Percentiles rank a stretch among this genome's conserved stretches.
Conservation (phyloP, 2,329 filamentous ascomycete genomes). For the Diaporthe ilicicola region DNA sequence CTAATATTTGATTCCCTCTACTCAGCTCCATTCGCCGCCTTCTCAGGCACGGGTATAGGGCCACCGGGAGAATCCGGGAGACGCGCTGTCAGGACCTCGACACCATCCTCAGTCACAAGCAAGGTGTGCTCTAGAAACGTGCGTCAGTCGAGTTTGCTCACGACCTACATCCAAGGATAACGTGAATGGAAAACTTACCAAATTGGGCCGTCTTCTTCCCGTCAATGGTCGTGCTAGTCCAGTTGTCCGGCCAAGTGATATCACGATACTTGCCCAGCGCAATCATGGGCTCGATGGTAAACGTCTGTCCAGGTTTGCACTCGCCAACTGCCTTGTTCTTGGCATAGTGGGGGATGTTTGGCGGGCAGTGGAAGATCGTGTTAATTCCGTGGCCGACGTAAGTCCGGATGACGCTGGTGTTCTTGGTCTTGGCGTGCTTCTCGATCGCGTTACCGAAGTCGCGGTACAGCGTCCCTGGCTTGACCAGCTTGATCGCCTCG, state of each 20-base stretch:
- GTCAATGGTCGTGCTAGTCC: constrained; percentile 94
- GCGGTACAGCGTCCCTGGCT: constrained; percentile 90
- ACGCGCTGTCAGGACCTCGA: constrained; percentile 83
- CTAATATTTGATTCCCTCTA: not conserved
- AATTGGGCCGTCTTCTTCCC: constrained; percentile 93
- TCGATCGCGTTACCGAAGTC: constrained; percentile 96
- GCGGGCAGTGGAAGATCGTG: constrained; percentile 89
- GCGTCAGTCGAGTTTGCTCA: not conserved
- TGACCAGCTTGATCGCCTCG: constrained; percentile 89
- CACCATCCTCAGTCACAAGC: constrained; percentile 83
- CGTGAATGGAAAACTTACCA: constrained; percentile 60
- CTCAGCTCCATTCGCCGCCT: constrained; percentile 19
- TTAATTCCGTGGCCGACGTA: constrained; percentile 98
- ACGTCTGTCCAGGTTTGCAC: constrained; percentile 96
- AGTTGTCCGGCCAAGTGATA: constrained; percentile 98
- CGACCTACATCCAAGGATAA: not conserved
- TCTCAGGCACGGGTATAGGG: constrained; percentile 65
- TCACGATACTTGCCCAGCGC: constrained; percentile 90
- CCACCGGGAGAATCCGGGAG: constrained; percentile 79
- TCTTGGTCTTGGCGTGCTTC: constrained; percentile 85
- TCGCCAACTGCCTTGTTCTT: constrained; percentile 98
- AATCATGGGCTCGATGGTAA: constrained; percentile 99
- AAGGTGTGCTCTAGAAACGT: constrained; percentile 74
- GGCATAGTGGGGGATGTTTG: constrained; percentile 95
- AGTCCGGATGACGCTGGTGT: constrained; percentile 91